phyloP scores from a whole-genome alignment of 2,329 filamentous ascomycete genomes.

The Colletotrichum sansevieriae region DNA sequence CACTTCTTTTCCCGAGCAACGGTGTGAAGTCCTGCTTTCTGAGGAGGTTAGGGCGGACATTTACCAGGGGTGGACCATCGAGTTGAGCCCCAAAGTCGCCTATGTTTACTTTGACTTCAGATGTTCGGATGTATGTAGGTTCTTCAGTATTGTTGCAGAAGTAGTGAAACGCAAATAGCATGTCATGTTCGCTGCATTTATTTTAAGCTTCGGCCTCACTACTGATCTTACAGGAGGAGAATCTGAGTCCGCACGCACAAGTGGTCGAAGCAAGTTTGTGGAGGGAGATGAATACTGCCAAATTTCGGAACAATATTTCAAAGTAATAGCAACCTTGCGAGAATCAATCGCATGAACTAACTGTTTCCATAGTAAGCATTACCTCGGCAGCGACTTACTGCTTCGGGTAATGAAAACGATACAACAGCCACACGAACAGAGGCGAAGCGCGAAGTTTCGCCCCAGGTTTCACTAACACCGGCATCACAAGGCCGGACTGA shows the following conservation, averaged over 20 bases:
- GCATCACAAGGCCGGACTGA: conserved; percentile 9
- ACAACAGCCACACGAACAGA: not conserved
- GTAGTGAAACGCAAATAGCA: conserved; percentile 7
- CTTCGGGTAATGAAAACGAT: conserved; percentile 15
- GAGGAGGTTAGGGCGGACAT: too few species aligned
- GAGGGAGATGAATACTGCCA: not conserved
- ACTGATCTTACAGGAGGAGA: conserved; percentile 1
- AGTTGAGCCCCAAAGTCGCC: not conserved
- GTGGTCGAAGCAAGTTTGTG: not conserved
- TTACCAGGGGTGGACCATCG: not conserved
- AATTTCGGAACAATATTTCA: too few species aligned
- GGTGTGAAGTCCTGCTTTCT: not conserved
- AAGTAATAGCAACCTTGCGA: too few species aligned
- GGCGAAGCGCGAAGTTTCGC: conserved; percentile 28
- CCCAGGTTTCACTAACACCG: conserved; percentile 26
- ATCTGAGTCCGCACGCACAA: not conserved
- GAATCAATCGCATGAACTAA: not conserved
- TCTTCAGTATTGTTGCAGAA: conserved; percentile 4
- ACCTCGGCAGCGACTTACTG: not conserved
- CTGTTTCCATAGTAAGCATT: not conserved
- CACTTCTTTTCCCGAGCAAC: not conserved
- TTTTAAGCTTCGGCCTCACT: conserved; percentile 9
- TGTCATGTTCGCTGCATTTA: conserved; percentile 1
- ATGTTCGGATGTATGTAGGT: not conserved
- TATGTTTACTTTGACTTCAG: conserved; percentile 12